Percentiles rank a stretch among this genome's conserved stretches.
Evolutionary conservation across 73 alveolate genomes (phyloP).

Genomic region (Blepharisma japonicum): DNA sequence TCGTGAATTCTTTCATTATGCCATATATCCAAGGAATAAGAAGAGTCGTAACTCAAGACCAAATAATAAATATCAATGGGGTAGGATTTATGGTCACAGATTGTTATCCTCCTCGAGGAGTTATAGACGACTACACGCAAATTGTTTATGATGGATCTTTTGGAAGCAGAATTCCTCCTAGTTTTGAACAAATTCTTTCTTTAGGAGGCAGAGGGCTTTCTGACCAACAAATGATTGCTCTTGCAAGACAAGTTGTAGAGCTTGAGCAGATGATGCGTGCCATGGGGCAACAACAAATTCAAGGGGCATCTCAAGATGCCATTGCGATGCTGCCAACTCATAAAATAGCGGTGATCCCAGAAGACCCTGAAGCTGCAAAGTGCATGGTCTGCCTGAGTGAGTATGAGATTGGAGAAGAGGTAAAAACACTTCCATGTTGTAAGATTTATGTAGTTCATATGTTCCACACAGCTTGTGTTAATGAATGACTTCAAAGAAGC

Average conservation of each 20-base stretch:
- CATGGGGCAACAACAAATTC: neutral
- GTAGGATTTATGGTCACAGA: conserved; percentile 1
- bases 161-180: neutral
- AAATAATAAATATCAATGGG: neutral
- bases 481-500: conserved; percentile 41
- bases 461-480: conserved; percentile 40
- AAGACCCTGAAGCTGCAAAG: conserved; percentile 27
- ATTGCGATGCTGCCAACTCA: conserved; percentile 11
- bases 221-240: neutral
- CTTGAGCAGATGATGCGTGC: neutral
- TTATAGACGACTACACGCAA: neutral
- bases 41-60: neutral
- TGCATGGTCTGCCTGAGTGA: conserved; percentile 41
- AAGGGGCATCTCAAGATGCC: neutral
- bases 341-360: neutral
- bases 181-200: neutral
- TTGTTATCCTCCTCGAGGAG: conserved; percentile 23
- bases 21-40: neutral
- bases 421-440: conserved; percentile 38
- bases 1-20: neutral
- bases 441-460: conserved; percentile 19
- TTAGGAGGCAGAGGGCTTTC: neutral
- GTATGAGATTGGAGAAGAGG: conserved; percentile 33
- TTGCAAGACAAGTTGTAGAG: neutral
- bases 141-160: conserved; percentile 17